Evolutionary conservation across 805 yeast species (phyloP), one percentile per base, ranked within the genome.

Genomic region (Candida coleopterorum): DNA sequence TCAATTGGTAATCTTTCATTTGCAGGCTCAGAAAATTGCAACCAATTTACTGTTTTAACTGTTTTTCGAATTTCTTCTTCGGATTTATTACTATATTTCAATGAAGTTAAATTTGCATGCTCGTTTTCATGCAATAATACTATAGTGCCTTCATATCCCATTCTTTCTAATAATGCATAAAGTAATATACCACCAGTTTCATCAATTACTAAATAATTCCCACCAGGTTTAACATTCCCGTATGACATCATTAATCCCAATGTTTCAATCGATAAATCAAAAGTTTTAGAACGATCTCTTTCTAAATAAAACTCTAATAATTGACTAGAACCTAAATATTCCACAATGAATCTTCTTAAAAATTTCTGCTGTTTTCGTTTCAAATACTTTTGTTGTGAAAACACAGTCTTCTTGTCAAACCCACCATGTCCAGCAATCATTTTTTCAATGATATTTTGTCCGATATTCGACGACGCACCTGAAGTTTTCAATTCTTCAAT

Each of bases 141-240:
- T 29, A 93, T 77, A 3, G 68, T 54, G 9, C 81, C 81, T 35
- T 76, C 64, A 10, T 96, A 95, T 42, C 78, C 79, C 90, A 94
- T 85, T 53, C 97, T 71, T 56, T 93, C 99, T 60, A 93, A 55
- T 72, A 93, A 68, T 4, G 95, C 86, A 42, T 85, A 85, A 5
- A 85, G 75, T 1, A 93, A 55, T n/a, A 90, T 70, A 6, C 97
- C 96, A 22, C 95, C 89, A n/a, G 96, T 83, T 53, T 93, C 98
- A 53, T 93, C 99, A 37, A 87, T 70, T 3, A 90, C 81, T 16
- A 93, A 64, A 52, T 93, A 93, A 40, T 74, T 78, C 1, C 98
- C 97, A 9, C 95, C 95, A 1, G 96, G 88, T 51, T 80, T 77
- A 23, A 93, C 75, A 53, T 90, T 87, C 2, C 82, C 96, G 47